These are phyloP conservation scores for Dryadomyces sulphureus DNA, from an alignment of 2,329 filamentous ascomycete genomes.

Conservation along the genomic window DNA sequence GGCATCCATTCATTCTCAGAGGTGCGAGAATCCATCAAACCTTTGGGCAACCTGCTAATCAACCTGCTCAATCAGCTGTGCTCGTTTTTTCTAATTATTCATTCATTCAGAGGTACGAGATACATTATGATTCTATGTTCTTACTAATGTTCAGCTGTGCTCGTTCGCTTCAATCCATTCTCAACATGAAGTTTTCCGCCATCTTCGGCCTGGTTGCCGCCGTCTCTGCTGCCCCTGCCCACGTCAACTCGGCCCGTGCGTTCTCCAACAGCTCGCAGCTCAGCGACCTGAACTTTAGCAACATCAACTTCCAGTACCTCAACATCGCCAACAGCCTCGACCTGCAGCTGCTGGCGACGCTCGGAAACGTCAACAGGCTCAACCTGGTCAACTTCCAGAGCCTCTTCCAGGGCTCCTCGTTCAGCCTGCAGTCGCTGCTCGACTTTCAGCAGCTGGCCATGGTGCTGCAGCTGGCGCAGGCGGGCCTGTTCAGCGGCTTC, in stretches of 20 bases:
- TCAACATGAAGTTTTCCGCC: constrained; percentile 34
- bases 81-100: constrained; percentile 17
- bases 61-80: no score
- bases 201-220: constrained; percentile 31
- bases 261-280: constrained; percentile 24
- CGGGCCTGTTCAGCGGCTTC: constrained; percentile 15
- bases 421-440: constrained; percentile 9
- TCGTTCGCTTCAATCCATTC: constrained; percentile 17
- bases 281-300: constrained; percentile 25
- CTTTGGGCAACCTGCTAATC: no score
- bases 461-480: constrained; percentile 15
- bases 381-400: constrained; percentile 26
- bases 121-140: no score
- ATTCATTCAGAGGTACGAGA: background rate
- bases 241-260: constrained; percentile 21
- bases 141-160: constrained; percentile 29
- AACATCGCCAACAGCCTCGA: constrained; percentile 30
- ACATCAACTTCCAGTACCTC: constrained; percentile 28
- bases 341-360: constrained; percentile 25
- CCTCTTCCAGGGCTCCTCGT: constrained; percentile 16
- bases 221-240: constrained; percentile 26
- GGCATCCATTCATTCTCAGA: no score
- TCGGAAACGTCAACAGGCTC: constrained; percentile 29
- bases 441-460: constrained; percentile 12
- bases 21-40: no score